Base-by-base conservation (phyloP, 352 stramenopile genomes). In the Phytophthora colocasiae region DNA sequence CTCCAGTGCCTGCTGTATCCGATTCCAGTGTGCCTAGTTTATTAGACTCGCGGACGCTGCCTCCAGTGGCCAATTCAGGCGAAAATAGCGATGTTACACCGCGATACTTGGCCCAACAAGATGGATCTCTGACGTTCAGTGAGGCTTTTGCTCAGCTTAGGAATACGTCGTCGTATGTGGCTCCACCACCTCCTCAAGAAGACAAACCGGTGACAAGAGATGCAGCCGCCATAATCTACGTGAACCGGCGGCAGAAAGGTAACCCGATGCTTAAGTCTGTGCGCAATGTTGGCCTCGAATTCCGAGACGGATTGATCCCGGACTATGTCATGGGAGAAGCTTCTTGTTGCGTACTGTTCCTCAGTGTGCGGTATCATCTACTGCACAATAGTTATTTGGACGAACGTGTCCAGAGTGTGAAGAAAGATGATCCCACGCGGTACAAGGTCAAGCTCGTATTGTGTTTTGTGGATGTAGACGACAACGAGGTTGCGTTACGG, bases 381-480 rank as follows among this genome's bases (percentile, higher is more conserved):
- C 78, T 97, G 65, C 89, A 97, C 43, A 81, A 80, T 39, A 73
- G 85, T 29, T 99, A 99, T 69, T 71, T 99, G 45, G 84, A 98
- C 43, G 79, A 95, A 56, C 87, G 96, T 12, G 88, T 99, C 44
- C 76, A 89, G 29, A 94, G 97, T 63, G 71, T 99, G 17, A 87
- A 86, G 47, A 85, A 89, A 53, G 83, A 93, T 36, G 85, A 91
- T 45, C 65, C 73, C 11, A 80, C 81, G 11, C 81, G 70, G 27
- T 97, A 97, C 76, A 85, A 89, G 49, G 85, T 95, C 14, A 86
- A 96, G 17, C 64, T 99, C n/a, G 77, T 99, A 27, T 73, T 99
- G 15, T 98, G 95, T 54, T 78, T 98, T 27, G 96, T 99, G 6
- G 97, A 99, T 69, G 87, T 98, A 29, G 90, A 98, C 59, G 95